phyloP scores from a whole-genome alignment of 2,329 filamentous ascomycete genomes.

The Tolypocladium paradoxum region DNA sequence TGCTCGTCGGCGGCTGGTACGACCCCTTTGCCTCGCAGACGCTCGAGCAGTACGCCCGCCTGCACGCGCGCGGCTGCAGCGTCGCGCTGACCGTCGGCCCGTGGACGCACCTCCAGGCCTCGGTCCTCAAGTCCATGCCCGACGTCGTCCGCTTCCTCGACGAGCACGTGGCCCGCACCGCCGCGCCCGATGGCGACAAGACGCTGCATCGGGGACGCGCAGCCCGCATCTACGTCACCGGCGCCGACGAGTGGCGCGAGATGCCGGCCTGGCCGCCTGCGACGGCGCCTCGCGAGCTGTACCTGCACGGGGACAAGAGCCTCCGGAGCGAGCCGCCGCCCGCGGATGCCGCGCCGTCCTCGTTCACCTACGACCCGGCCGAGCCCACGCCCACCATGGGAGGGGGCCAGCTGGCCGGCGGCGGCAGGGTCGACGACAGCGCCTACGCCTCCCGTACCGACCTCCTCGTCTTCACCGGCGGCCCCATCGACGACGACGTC shows the following conservation, averaged over 20 bases:
- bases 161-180: not conserved
- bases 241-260: not conserved
- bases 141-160: not conserved
- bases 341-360: not conserved
- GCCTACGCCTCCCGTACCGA: not conserved
- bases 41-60: not conserved
- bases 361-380: not conserved
- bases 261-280: not conserved
- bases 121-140: not conserved
- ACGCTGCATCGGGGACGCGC: not conserved
- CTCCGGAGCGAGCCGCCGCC: not conserved
- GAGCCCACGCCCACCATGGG: not conserved
- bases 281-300: not conserved
- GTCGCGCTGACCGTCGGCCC: not conserved
- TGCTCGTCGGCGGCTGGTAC: not conserved
- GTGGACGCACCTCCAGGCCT: not conserved
- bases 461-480: not conserved
- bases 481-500: not conserved
- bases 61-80: not conserved
- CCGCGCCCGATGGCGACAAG: too few relatives aligned
- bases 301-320: not conserved
- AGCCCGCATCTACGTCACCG: not conserved
- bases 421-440: not conserved
- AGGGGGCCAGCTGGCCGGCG: not conserved
- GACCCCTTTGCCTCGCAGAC: not conserved